Evolutionary conservation across 192 early-diverging fungal genomes (phyloP).

Genomic region (Pecoramyces ruminantium): DNA sequence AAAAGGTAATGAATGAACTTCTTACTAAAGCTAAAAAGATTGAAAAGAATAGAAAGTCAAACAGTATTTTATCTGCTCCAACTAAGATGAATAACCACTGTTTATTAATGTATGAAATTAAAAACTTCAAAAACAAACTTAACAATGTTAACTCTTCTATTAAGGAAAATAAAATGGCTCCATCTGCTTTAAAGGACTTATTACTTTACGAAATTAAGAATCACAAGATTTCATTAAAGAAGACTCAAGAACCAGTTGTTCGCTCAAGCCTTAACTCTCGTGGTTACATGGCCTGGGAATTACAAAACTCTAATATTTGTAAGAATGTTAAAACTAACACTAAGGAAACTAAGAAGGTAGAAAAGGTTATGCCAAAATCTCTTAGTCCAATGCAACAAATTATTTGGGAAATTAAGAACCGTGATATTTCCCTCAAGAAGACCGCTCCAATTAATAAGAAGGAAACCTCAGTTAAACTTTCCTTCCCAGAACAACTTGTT

Average conservation of each 20-base stretch:
- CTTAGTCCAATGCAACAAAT: background rate
- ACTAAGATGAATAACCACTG: background rate
- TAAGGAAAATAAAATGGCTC: background rate
- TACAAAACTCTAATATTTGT: background rate
- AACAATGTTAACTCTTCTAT: background rate
- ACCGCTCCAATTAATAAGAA: background rate
- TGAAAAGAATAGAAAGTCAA: background rate
- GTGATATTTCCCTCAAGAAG: background rate
- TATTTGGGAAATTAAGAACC: background rate
- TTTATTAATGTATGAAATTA: background rate
- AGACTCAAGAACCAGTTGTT: background rate
- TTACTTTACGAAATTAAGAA: background rate
- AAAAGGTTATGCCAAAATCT: background rate
- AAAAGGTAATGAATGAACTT: background rate
- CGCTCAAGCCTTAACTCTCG: background rate
- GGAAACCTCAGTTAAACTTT: background rate
- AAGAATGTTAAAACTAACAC: background rate
- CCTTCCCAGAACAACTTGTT: background rate
- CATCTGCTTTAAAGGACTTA: background rate
- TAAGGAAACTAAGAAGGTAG: background rate
- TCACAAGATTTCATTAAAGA: background rate
- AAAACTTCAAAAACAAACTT: background rate
- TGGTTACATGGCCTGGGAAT: background rate
- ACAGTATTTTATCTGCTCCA: background rate
- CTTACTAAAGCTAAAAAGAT: background rate